phyloP scores from a whole-genome alignment of 768 basidiomycete genomes.

The Hygrocybe punicea region DNA sequence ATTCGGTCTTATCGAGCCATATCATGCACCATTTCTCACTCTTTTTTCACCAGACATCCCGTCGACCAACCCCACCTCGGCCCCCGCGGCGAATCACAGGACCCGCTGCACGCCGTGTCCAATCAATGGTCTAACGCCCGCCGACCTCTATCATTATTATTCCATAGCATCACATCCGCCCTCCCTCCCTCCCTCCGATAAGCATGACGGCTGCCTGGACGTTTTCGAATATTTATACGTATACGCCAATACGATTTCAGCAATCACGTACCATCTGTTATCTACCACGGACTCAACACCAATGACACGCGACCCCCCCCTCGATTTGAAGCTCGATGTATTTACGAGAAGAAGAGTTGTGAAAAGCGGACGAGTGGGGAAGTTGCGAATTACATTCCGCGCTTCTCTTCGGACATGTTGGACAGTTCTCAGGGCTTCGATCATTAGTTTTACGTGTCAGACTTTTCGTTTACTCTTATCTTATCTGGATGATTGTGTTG shows the following conservation, averaged over 20 bases:
- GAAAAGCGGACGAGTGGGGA: too few relatives aligned
- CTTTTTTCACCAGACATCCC: slow-evolving; percentile 5
- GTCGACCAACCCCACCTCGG: slow-evolving; percentile 5
- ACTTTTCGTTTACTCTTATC: too few relatives aligned
- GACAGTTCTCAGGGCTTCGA: too few relatives aligned
- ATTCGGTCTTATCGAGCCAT: background rate
- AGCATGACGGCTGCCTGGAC: background rate
- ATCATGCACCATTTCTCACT: background rate
- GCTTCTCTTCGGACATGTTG: too few relatives aligned
- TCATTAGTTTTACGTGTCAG: too few relatives aligned
- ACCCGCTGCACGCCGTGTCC: slow-evolving; percentile 7
- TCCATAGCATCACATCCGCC: too few relatives aligned
- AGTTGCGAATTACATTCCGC: too few relatives aligned
- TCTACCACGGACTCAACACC: background rate
- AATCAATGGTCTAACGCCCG: slow-evolving; percentile 5
- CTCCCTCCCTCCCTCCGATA: background rate
- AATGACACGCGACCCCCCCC: too few relatives aligned
- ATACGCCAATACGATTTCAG: background rate
- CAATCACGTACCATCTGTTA: background rate
- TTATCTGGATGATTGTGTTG: too few relatives aligned
- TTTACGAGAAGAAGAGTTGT: too few relatives aligned
- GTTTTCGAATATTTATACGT: slow-evolving; percentile 1
- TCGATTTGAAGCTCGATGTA: too few relatives aligned
- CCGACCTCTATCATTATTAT: slow-evolving; percentile 1
- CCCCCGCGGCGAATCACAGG: slow-evolving; percentile 3